Evolutionary conservation across 2,329 filamentous ascomycete species (phyloP).

Genomic region (Penicillium concentricum): DNA sequence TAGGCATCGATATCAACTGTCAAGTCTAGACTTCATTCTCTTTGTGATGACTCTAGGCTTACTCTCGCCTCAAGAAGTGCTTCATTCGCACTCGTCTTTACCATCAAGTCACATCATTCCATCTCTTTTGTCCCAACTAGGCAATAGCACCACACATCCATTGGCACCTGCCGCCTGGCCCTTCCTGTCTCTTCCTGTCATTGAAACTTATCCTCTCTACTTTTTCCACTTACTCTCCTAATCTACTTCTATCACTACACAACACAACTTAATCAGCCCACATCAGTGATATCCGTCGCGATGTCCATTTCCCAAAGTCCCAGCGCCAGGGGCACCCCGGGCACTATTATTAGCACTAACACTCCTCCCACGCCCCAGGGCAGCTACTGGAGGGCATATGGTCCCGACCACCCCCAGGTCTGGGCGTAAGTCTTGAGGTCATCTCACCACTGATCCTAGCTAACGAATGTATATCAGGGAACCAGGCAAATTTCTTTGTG

Average conservation of each 20-base stretch:
- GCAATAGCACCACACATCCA: not conserved
- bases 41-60: not conserved
- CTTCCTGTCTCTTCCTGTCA: too few relatives aligned
- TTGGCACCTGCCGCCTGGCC: not conserved
- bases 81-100: not conserved
- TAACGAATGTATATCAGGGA: not conserved
- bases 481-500: fast-evolving
- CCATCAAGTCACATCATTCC: too few relatives aligned
- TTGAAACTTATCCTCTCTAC: not conserved
- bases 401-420: not conserved
- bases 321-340: not conserved
- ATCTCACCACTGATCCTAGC: not conserved
- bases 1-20: not conserved
- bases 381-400: not conserved
- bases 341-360: too few relatives aligned
- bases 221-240: too few relatives aligned
- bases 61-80: not conserved
- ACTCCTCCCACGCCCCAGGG: too few relatives aligned
- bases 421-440: not conserved
- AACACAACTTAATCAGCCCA: not conserved
- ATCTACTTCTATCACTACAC: too few relatives aligned
- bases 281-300: not conserved
- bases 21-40: not conserved
- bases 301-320: not conserved
- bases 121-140: not conserved